A percentile compares a stretch with the other conserved stretches of the same genome.
These are phyloP conservation scores for Ustilago trichophora DNA, from an alignment of 1,284 basidiomycete genomes.

Conservation along the genomic window DNA sequence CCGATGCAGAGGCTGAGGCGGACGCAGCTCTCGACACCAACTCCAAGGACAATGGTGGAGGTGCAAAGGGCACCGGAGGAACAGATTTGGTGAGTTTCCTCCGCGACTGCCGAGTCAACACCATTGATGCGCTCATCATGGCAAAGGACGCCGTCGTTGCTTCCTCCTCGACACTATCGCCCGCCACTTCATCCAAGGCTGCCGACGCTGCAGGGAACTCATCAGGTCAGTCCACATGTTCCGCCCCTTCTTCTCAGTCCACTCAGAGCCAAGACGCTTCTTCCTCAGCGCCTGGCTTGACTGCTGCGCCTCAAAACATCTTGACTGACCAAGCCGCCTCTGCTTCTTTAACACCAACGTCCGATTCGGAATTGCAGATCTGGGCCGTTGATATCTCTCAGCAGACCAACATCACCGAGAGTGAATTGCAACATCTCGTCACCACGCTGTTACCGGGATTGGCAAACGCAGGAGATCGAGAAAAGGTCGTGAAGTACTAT, in stretches of 20 bases:
- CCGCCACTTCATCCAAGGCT: neutral
- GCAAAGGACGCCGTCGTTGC: conserved; percentile 18
- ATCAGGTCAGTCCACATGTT: conserved; percentile 37
- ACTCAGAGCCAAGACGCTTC: neutral
- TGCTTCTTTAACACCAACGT: neutral
- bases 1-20: conserved; percentile 19
- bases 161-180: neutral
- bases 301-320: neutral
- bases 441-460: conserved; percentile 16
- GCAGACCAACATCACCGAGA: conserved; percentile 1
- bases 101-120: conserved; percentile 58
- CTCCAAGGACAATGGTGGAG: conserved; percentile 26
- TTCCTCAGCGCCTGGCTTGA: neutral
- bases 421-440: conserved; percentile 2
- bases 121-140: conserved; percentile 52
- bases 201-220: neutral
- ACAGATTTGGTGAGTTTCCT: conserved; percentile 61
- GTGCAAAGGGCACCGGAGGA: conserved; percentile 60
- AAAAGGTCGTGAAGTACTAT: conserved; percentile 42
- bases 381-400: conserved; percentile 52
- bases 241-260: neutral
- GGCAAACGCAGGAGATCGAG: conserved; percentile 17
- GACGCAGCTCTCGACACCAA: conserved; percentile 29
- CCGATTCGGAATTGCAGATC: conserved; percentile 24
- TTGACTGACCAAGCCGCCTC: conserved; percentile 16